These are phyloP conservation scores for Aphanoascus verrucosus DNA, from an alignment of 2,329 filamentous ascomycete species.

Conservation along the genomic window DNA sequence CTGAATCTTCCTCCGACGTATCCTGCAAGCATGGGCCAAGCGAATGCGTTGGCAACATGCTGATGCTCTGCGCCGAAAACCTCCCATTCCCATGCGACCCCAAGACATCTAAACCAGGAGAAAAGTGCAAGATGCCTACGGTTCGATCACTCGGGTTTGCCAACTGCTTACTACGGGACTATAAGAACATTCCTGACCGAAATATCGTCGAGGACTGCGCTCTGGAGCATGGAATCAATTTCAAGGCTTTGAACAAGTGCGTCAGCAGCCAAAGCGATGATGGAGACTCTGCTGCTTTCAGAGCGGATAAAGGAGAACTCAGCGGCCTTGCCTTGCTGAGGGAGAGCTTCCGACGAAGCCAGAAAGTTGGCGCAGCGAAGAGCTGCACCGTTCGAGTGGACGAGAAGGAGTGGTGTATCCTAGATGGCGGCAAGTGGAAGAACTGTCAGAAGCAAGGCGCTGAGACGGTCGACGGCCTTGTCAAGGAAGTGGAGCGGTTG, in stretches of 20 bases:
- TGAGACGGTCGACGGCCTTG: conserved; percentile 51
- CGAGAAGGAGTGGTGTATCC: conserved; percentile 70
- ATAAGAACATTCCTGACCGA: conserved; percentile 63
- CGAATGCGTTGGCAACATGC: conserved; percentile 89
- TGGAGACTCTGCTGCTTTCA: conserved; percentile 39
- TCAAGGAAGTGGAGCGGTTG: conserved; percentile 64
- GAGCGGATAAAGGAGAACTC: conserved; percentile 49
- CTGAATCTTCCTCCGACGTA: conserved; percentile 67
- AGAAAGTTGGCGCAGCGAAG: conserved; percentile 52
- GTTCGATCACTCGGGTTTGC: conserved; percentile 87
- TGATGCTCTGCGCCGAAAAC: conserved; percentile 79
- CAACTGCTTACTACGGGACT: conserved; percentile 75
- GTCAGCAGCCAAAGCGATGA: conserved; percentile 65
- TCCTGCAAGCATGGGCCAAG: conserved; percentile 78
- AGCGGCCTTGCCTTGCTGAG: conserved; percentile 37
- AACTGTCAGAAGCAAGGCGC: conserved; percentile 57
- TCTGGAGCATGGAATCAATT: conserved; percentile 79
- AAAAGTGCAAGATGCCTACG: conserved; percentile 58
- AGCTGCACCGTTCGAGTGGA: conserved; percentile 74
- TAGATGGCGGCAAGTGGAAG: conserved; percentile 67
- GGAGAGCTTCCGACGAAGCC: conserved; percentile 42
- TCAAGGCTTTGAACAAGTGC: conserved; percentile 70
- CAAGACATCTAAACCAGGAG: conserved; percentile 6
- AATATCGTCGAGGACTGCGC: conserved; percentile 78
- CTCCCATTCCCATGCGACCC: conserved; percentile 38